A percentile compares a stretch with the other conserved stretches of the same genome.
phyloP scores from a whole-genome alignment of 306 rosid genomes.

The Astragalus glycyphyllos region DNA sequence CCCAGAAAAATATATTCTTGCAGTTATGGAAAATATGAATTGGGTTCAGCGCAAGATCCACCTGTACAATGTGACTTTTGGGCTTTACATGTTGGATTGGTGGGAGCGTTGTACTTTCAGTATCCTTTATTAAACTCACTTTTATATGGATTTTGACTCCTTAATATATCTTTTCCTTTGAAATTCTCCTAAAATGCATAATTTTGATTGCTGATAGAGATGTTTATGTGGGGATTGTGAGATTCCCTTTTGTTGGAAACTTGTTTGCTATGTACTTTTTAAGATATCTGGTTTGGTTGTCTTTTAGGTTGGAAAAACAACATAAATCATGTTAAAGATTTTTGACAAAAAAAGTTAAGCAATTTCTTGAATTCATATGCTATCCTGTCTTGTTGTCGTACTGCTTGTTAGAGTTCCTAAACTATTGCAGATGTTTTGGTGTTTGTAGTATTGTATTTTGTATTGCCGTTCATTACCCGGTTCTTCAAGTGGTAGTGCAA shows the following conservation, averaged over 20 bases:
- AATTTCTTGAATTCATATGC: slow-evolving; percentile 25
- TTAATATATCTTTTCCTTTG: slow-evolving; percentile 10
- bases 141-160: slow-evolving; percentile 20
- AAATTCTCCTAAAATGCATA: slow-evolving; percentile 13
- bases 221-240: background rate
- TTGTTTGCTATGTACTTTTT: slow-evolving; percentile 16
- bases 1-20: background rate
- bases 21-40: slow-evolving; percentile 64
- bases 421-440: slow-evolving; percentile 62
- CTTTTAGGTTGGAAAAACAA: background rate
- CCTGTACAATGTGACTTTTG: slow-evolving; percentile 96
- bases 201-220: slow-evolving; percentile 18
- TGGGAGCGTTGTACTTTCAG: slow-evolving; percentile 95
- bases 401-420: slow-evolving; percentile 32
- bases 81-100: slow-evolving; percentile 94
- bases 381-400: slow-evolving; percentile 31
- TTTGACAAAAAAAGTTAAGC: slow-evolving; percentile 9
- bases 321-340: slow-evolving; percentile 21
- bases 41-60: slow-evolving; percentile 89
- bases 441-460: slow-evolving; percentile 74
- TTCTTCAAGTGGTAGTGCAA: slow-evolving; percentile 65
- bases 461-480: slow-evolving; percentile 52
- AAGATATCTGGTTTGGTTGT: slow-evolving; percentile 7
- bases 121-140: slow-evolving; percentile 55
- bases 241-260: slow-evolving; percentile 2